Conservation (phyloP, 2,329 filamentous ascomycete species). For the Aureobasidium subglaciale region DNA sequence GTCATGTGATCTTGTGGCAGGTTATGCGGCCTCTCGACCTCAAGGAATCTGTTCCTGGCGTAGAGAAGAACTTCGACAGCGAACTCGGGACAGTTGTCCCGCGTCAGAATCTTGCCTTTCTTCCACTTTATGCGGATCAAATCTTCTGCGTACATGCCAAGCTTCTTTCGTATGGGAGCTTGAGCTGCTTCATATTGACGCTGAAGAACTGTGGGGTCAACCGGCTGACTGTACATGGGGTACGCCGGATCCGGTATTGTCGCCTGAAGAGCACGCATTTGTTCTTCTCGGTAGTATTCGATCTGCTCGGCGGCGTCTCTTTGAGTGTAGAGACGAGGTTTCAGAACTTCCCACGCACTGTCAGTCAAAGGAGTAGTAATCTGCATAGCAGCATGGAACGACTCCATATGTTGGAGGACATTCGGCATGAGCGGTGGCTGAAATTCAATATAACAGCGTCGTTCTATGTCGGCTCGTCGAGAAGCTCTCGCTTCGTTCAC, state of each 20-base stretch:
- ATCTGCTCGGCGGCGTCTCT: conserved; percentile 55
- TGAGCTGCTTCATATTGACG: conserved; percentile 66
- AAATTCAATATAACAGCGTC: conserved; percentile 54
- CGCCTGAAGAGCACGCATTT: conserved; percentile 32
- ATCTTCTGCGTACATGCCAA: conserved; percentile 62
- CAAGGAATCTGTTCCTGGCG: conserved; percentile 17
- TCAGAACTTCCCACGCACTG: conserved; percentile 61
- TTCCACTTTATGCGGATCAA: conserved; percentile 61
- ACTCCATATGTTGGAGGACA: conserved; percentile 61
- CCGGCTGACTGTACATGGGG: conserved; percentile 42
- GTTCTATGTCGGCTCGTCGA: conserved; percentile 64
- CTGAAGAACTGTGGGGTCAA: conserved; percentile 53
- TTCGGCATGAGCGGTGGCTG: conserved; percentile 57
- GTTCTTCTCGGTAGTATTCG: conserved; percentile 42
- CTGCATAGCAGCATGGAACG: conserved; percentile 66
- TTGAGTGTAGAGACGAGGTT: conserved; percentile 60
- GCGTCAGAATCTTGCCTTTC: conserved; percentile 55
- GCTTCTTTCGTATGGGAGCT: conserved; percentile 56
- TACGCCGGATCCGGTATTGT: conserved; percentile 41
- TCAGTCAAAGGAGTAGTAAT: conserved; percentile 63
- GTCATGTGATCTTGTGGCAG: conserved; percentile 41
- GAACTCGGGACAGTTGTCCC: conserved; percentile 59
- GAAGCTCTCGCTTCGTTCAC: conserved; percentile 57
- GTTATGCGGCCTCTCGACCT: conserved; percentile 1
- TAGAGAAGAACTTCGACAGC: conserved; percentile 62